phyloP scores from a whole-genome alignment of 2,329 filamentous ascomycete species.

The Phoma herbarum region DNA sequence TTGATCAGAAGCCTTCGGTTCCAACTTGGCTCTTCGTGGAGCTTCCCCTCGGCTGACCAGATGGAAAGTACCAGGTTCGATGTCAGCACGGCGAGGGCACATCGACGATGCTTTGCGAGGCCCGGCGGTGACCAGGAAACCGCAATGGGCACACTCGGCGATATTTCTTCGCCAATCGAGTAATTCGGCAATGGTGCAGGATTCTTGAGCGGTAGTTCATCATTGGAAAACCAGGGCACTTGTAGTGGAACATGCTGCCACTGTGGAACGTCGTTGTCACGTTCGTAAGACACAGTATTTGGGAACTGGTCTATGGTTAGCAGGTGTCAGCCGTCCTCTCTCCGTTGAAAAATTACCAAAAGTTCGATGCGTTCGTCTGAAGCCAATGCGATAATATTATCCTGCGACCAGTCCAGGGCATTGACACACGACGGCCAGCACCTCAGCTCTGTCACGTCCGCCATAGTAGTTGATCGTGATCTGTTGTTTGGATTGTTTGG shows the following conservation, averaged over 20 bases:
- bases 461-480: constrained; percentile 31
- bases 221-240: constrained; percentile 61
- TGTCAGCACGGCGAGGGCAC: constrained; percentile 64
- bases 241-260: constrained; percentile 55
- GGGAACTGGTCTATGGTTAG: constrained; percentile 41
- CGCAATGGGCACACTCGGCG: constrained; percentile 58
- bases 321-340: background rate
- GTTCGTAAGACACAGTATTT: constrained; percentile 40
- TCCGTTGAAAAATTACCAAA: constrained; percentile 50
- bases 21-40: constrained; percentile 58
- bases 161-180: constrained; percentile 68
- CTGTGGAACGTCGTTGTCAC: constrained; percentile 43
- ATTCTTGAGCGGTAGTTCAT: constrained; percentile 58
- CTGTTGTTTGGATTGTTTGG: background rate
- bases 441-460: constrained; percentile 45
- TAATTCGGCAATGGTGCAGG: constrained; percentile 59
- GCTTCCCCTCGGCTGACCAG: constrained; percentile 61
- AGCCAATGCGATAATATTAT: constrained; percentile 66
- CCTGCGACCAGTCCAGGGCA: constrained; percentile 67
- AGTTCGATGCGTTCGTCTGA: constrained; percentile 65
- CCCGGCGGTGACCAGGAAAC: constrained; percentile 67
- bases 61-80: constrained; percentile 65
- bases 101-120: constrained; percentile 62
- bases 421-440: constrained; percentile 62
- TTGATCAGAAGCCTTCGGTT: constrained; percentile 63